phyloP scores from a whole-genome alignment of 306 rosid species.

The Dryas alaskensis region DNA sequence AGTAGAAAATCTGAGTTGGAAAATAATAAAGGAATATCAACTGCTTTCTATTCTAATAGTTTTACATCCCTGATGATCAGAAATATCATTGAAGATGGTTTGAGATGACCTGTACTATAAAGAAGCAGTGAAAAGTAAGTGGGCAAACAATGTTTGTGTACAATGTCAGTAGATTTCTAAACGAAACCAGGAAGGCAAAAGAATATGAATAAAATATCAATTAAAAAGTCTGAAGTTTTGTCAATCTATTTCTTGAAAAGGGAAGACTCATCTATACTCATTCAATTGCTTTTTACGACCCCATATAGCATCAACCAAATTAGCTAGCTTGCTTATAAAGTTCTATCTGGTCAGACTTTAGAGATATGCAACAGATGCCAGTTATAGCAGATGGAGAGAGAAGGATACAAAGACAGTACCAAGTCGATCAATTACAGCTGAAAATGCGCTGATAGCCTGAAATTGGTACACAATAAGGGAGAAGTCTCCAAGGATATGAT shows the following conservation, averaged over 20 bases:
- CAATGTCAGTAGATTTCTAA: neutral
- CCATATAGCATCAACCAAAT: neutral
- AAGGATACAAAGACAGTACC: slow-evolving; percentile 47
- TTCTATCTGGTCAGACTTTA: slow-evolving; percentile 1
- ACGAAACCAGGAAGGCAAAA: neutral
- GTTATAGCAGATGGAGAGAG: slow-evolving; percentile 15
- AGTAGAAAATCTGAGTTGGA: neutral
- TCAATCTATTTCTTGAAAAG: neutral
- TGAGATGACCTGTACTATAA: neutral
- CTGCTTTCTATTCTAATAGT: neutral
- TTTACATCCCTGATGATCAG: neutral
- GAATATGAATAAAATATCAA: neutral
- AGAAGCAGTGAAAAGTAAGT: neutral
- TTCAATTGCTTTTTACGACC: neutral
- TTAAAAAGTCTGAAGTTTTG: neutral
- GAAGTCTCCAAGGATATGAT: slow-evolving; percentile 88
- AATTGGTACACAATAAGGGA: slow-evolving; percentile 90
- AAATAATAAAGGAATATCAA: neutral
- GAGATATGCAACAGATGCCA: slow-evolving; percentile 1
- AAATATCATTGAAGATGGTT: slow-evolving; percentile 2
- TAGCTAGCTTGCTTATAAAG: neutral
- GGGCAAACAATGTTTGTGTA: neutral
- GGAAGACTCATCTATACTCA: neutral
- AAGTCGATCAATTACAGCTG: slow-evolving; percentile 92
- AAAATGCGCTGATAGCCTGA: slow-evolving; percentile 91